Evolutionary conservation across 352 stramenopile genomes (phyloP).

Genomic region (Pythium rhizo-oryzae): DNA sequence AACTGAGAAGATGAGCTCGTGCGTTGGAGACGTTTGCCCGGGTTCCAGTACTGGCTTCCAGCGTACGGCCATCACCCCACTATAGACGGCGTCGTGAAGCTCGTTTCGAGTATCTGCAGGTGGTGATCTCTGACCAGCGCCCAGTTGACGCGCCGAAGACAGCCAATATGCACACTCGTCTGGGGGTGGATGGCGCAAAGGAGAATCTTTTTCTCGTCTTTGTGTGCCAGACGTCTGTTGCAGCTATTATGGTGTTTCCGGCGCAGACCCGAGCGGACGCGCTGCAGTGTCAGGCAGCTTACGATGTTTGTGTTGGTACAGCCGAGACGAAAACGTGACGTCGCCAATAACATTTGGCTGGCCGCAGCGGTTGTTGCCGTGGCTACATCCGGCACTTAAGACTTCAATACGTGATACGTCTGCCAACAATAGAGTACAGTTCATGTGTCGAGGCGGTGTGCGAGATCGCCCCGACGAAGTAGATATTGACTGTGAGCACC

Average conservation of each 20-base stretch:
- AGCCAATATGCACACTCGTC: background rate
- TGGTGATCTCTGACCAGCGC: conserved; percentile 10
- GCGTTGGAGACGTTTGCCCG: conserved; percentile 10
- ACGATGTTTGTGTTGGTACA: background rate
- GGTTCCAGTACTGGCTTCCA: conserved; percentile 28
- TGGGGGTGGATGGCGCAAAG: background rate
- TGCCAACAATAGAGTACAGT: too few species aligned
- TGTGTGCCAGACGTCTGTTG: background rate
- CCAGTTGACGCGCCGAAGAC: conserved; percentile 8
- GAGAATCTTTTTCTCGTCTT: background rate
- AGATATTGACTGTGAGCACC: too few species aligned
- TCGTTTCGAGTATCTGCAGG: conserved; percentile 25
- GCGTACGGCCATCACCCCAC: conserved; percentile 27
- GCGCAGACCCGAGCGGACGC: too few species aligned
- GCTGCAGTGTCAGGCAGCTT: too few species aligned
- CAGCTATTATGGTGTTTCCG: background rate
- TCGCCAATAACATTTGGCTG: too few species aligned
- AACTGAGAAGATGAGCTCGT: conserved; percentile 15
- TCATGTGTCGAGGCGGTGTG: too few species aligned
- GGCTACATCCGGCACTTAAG: too few species aligned
- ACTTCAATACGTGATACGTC: too few species aligned
- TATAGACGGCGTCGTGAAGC: conserved; percentile 31
- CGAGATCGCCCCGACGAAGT: too few species aligned
- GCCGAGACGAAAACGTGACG: too few species aligned
- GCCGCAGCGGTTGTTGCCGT: too few species aligned